Evolutionary conservation across 1,139 yeast species (phyloP), one percentile per base, ranked within the genome.

Genomic region (Saccharomycopsis hybrid): DNA sequence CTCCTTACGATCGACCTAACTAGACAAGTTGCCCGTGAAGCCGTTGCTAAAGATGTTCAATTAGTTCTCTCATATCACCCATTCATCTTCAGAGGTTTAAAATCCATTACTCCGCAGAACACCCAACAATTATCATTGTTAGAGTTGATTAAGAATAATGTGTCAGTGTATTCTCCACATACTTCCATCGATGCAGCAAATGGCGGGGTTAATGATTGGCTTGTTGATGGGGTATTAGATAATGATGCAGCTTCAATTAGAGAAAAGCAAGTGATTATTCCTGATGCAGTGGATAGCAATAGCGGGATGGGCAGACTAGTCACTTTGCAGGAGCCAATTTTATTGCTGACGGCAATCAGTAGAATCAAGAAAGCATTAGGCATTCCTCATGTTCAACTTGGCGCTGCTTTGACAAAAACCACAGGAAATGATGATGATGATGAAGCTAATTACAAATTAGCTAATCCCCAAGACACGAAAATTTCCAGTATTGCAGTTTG

Each of bases 121-220:
- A 82, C 96, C 0, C 97, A 92, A 63, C 97, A 92, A 62, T 69
- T 68, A 33, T 85, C 95, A 3, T 71, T 92, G 49, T 65, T 92
- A 40, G 76, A 76, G 53, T 72, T 94, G 58, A 83, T 89, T 49
- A 80, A 82, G 55, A 75, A 82, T 53, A 86, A 86, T 18, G 77
- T 92, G 55, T 79, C 90, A 52, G 98, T 94, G 1, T 92, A 92
- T 64, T 85, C 85, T 49, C 98, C 98, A 18, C 99, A 94, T 62
- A 90, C 98, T 0, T 92, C 97, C 0, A 85, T 92, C 2, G 98
- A 94, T 66, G 94, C 97, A 35, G 95, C 95, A 8, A 66, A 67
- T 18, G 88, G 86, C 8, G 98, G 98, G 29, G 97, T 94, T 53
- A 92, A 90, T 59, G 97, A 89, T 63, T 92, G 95, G 83, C 71